phyloP scores from a whole-genome alignment of 208 protist species.

The Trypanosoma congolense region DNA sequence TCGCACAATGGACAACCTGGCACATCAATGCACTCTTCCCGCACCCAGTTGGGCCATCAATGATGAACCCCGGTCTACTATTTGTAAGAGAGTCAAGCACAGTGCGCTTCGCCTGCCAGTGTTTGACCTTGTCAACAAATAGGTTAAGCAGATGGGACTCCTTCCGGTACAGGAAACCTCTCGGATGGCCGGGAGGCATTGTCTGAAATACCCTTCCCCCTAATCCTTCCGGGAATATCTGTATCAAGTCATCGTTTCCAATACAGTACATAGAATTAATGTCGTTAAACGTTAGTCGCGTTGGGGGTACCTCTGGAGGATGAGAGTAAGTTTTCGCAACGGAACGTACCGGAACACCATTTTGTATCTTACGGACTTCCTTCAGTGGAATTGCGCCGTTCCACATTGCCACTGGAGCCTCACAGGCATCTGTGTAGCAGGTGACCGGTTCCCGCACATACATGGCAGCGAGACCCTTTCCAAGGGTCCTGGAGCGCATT shows the following conservation, averaged over 20 bases:
- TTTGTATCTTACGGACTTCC: constrained; percentile 48
- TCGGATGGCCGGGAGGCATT: constrained; percentile 86
- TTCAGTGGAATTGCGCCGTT: constrained; percentile 79
- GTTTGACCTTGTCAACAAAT: constrained; percentile 83
- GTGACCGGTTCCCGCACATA: constrained; percentile 54
- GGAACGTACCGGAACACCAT: constrained; percentile 41
- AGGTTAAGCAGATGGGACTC: constrained; percentile 86
- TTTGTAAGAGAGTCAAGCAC: constrained; percentile 58
- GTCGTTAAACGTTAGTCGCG: constrained; percentile 69
- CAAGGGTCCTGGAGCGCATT: constrained; percentile 47
- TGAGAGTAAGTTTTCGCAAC: constrained; percentile 78
- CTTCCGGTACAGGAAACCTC: constrained; percentile 88
- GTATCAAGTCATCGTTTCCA: constrained; percentile 80
- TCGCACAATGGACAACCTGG: constrained; percentile 85
- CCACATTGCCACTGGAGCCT: constrained; percentile 84
- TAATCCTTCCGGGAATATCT: constrained; percentile 84
- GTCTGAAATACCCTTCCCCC: constrained; percentile 87
- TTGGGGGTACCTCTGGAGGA: constrained; percentile 58
- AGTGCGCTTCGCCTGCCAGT: constrained; percentile 68
- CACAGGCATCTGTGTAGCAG: constrained; percentile 84
- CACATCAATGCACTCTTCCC: constrained; percentile 88
- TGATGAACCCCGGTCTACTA: constrained; percentile 71
- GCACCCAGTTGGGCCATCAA: constrained; percentile 79
- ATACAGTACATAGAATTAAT: constrained; percentile 90
- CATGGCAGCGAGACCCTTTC: constrained; percentile 43